phyloP scores from a whole-genome alignment of 73 alveolate species.

The Uronychia setigera region DNA sequence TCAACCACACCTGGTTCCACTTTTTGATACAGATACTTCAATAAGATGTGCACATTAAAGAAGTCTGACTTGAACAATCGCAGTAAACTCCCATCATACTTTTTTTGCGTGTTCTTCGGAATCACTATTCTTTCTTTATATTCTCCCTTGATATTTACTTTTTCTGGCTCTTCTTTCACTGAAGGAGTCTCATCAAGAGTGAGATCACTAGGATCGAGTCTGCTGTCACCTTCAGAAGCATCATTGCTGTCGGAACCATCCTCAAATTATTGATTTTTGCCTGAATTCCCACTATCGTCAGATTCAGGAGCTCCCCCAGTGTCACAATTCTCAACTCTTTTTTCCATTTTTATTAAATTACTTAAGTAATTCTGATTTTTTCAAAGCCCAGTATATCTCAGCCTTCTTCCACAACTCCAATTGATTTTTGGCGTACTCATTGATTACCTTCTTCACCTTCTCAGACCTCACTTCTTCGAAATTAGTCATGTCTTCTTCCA shows the following conservation, averaged over 20 bases:
- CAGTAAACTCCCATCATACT: slow-evolving; percentile 65
- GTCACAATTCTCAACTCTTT: background rate
- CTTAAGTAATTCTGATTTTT: background rate
- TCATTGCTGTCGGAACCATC: background rate
- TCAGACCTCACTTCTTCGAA: too few species aligned
- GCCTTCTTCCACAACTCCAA: too few species aligned
- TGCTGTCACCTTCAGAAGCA: background rate
- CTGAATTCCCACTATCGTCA: background rate
- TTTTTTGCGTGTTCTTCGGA: slow-evolving; percentile 11
- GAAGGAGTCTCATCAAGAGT: background rate
- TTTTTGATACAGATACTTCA: slow-evolving; percentile 36
- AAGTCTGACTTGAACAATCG: slow-evolving; percentile 54
- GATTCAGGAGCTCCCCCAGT: background rate
- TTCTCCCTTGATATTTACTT: background rate
- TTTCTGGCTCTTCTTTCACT: background rate
- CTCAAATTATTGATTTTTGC: background rate
- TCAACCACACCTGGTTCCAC: slow-evolving; percentile 45
- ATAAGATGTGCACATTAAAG: slow-evolving; percentile 61
- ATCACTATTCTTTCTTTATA: background rate
- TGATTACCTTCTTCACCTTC: too few species aligned
- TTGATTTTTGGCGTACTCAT: too few species aligned
- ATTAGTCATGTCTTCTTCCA: too few species aligned
- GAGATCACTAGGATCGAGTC: background rate
- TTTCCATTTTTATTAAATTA: background rate
- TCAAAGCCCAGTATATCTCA: too few species aligned